phyloP scores from a whole-genome alignment of 768 basidiomycete genomes.

The Trametes maxima region DNA sequence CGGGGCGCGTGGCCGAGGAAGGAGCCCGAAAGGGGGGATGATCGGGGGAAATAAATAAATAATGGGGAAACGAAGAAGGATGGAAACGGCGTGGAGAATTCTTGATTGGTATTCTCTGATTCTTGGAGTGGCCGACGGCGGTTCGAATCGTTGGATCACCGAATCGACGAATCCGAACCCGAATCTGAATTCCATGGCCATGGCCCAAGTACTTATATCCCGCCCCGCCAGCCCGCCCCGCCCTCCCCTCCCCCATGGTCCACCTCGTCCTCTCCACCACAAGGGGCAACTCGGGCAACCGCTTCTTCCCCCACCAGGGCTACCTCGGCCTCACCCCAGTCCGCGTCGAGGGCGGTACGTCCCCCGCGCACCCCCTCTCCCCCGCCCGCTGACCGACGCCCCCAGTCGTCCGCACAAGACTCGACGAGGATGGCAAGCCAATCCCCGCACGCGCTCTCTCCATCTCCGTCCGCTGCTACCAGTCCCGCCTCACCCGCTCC shows the following conservation, averaged over 20 bases:
- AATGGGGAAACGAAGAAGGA: constrained; percentile 7
- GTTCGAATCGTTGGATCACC: constrained; percentile 18
- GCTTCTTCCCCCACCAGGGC: constrained; percentile 75
- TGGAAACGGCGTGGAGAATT: constrained; percentile 1
- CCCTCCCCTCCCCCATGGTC: constrained; percentile 54
- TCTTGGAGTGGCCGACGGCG: not conserved
- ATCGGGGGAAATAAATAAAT: constrained; percentile 18
- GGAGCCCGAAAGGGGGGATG: constrained; percentile 5
- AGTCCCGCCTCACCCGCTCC: constrained; percentile 66
- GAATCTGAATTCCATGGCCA: constrained; percentile 52
- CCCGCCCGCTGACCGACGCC: constrained; percentile 9
- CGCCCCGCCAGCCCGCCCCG: constrained; percentile 24
- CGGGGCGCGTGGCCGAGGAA: constrained; percentile 3
- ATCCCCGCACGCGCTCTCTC: constrained; percentile 67
- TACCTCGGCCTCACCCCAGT: constrained; percentile 82
- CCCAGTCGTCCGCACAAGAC: constrained; percentile 67
- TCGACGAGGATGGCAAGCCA: constrained; percentile 70
- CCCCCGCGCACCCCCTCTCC: not conserved
- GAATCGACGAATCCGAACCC: constrained; percentile 8
- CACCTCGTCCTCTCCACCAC: constrained; percentile 69
- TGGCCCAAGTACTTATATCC: constrained; percentile 40
- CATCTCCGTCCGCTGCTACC: constrained; percentile 83
- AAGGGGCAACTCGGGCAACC: constrained; percentile 64
- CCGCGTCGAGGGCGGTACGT: constrained; percentile 74
- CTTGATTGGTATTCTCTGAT: constrained; percentile 13